Evolutionary conservation across 75 land plant genomes (phyloP), one percentile per base, ranked within the genome.

Genomic region (Sequoia sempervirens): DNA sequence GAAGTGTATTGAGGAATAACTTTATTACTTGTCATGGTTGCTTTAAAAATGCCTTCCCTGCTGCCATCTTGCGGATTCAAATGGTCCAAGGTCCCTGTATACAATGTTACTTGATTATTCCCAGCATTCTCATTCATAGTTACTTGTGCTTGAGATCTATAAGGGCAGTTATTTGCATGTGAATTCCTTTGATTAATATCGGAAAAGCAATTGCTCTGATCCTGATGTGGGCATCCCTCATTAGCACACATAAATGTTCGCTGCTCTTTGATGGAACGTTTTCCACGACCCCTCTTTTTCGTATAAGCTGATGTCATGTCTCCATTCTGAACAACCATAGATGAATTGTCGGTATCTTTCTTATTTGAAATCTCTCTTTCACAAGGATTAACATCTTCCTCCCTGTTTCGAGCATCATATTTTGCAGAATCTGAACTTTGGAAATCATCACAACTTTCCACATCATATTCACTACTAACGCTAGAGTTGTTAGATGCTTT

Each of bases 381-480:
- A 52, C 32, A 41, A 50, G 82, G 38, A 13, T 84, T 80, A 23
- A 56, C 53, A 30, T 83, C 89, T 37, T 50, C 8, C 20, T 80
- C 84, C 61, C 56, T 61, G 81, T 72, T 81, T 85, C 81, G 87
- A 56, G 81, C 79, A 32, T 86, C 88, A 74, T 87, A 87, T 83
- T 82, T 92, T 50, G 92, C 88, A 41, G 92, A 88, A 28, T 82
- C 84, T 41, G 93, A 88, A 32, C 83, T 84, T 14, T 84, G 69
- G 36, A 83, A 85, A 81, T 89, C 89, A 50, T 88, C 94, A 82
- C 81, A 75, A 72, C 86, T 88, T 81, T 89, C 91, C 45, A 91
- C 94, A 88, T 91, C 93, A 86, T 91, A 89, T 41, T 93, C 87
- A 78, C 86, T 90, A 81, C 85, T 84, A 78, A 41, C 46, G 18